phyloP scores from a whole-genome alignment of 805 yeast species.

The Nakazawaea siamensis region DNA sequence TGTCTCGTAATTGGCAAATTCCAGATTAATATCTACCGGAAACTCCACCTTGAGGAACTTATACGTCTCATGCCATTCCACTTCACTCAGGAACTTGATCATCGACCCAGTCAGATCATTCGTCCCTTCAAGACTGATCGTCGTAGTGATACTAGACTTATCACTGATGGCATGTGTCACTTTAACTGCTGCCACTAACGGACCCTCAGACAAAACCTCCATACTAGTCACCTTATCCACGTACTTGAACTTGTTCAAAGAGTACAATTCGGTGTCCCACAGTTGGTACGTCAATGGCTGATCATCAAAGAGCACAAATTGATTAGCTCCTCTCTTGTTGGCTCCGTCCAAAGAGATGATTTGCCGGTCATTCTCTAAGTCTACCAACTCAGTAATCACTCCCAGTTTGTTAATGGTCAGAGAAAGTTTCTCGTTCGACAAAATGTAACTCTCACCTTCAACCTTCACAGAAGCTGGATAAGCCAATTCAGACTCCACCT shows the following conservation, averaged over 20 bases:
- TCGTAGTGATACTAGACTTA: slow-evolving; percentile 51
- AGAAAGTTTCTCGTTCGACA: slow-evolving; percentile 54
- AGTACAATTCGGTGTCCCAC: slow-evolving; percentile 94
- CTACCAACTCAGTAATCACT: slow-evolving; percentile 55
- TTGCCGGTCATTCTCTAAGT: slow-evolving; percentile 51
- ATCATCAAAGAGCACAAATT: slow-evolving; percentile 76
- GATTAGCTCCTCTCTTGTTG: slow-evolving; percentile 66
- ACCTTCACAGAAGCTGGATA: slow-evolving; percentile 32
- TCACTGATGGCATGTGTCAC: slow-evolving; percentile 54
- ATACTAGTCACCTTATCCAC: slow-evolving; percentile 33
- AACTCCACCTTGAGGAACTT: slow-evolving; percentile 91
- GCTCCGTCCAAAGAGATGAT: slow-evolving; percentile 56
- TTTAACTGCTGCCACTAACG: slow-evolving; percentile 54
- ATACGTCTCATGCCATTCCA: slow-evolving; percentile 83
- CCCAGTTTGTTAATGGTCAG: slow-evolving; percentile 49
- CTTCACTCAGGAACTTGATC: slow-evolving; percentile 48
- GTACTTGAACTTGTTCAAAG: slow-evolving; percentile 62
- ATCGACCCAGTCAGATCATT: slow-evolving; percentile 26
- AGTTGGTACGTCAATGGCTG: slow-evolving; percentile 90
- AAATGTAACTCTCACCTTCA: slow-evolving; percentile 31
- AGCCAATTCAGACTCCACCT: slow-evolving; percentile 16
- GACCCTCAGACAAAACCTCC: slow-evolving; percentile 37
- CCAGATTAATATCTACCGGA: slow-evolving; percentile 75
- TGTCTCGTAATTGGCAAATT: slow-evolving; percentile 82
- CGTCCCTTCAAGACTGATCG: slow-evolving; percentile 60